Evolutionary conservation across 2,329 filamentous ascomycete species (phyloP).

Genomic region (Xylariaceae sp.): DNA sequence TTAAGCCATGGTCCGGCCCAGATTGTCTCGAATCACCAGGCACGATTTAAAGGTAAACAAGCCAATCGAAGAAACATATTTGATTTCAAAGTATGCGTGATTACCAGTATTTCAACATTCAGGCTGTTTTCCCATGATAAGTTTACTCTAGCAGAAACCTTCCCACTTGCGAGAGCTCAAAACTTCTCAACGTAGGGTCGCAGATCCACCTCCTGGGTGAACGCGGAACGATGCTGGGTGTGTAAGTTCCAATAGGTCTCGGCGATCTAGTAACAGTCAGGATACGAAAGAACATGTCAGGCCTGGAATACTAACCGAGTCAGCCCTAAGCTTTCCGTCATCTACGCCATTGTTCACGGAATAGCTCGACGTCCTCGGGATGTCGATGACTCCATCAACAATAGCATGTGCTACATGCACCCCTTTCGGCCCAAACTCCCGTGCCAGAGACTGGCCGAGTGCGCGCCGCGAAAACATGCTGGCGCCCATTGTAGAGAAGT

Average conservation of each 20-base stretch:
- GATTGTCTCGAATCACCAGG: neutral
- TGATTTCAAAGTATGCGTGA: neutral
- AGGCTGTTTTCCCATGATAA: neutral
- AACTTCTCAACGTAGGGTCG: conserved; percentile 74
- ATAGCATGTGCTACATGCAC: conserved; percentile 75
- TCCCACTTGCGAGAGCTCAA: conserved; percentile 8
- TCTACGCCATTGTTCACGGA: conserved; percentile 40
- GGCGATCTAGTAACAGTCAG: conserved; percentile 60
- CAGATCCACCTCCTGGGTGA: conserved; percentile 73
- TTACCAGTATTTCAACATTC: neutral
- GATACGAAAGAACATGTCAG: neutral
- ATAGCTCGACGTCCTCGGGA: conserved; percentile 62
- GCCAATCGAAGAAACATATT: neutral
- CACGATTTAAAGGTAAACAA: neutral
- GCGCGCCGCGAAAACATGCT: conserved; percentile 73
- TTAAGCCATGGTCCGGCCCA: conserved; percentile 4
- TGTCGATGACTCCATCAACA: conserved; percentile 77
- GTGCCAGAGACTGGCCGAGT: conserved; percentile 67
- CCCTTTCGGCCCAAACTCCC: conserved; percentile 74
- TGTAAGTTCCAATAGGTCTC: conserved; percentile 76
- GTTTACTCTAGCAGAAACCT: neutral
- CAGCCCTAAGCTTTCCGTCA: conserved; percentile 63
- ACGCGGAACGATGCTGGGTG: conserved; percentile 69
- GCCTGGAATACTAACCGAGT: conserved; percentile 56
- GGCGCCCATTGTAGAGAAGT: conserved; percentile 65